Evolutionary conservation across 306 rosid genomes (phyloP).

Genomic region (Lathyrus tuberosus): DNA sequence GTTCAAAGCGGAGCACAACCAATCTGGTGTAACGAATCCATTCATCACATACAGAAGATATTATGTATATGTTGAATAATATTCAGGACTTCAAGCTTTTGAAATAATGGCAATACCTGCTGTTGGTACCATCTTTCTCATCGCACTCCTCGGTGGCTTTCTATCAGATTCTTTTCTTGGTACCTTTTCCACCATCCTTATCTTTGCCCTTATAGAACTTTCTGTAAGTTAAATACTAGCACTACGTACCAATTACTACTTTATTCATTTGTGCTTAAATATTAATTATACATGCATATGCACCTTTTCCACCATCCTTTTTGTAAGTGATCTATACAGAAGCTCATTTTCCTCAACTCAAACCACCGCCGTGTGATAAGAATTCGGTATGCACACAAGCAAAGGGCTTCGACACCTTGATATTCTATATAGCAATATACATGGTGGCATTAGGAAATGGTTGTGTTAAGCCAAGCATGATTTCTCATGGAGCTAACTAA

Average conservation of each 20-base stretch:
- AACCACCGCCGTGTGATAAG: slow-evolving; percentile 74
- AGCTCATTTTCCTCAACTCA: slow-evolving; percentile 85
- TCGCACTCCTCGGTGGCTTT: slow-evolving; percentile 93
- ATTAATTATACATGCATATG: not conserved
- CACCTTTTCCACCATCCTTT: no score
- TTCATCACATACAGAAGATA: no score
- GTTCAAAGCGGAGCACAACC: no score
- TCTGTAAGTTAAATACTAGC: slow-evolving; percentile 55
- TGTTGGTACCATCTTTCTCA: slow-evolving; percentile 87
- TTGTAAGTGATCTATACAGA: slow-evolving; percentile 96
- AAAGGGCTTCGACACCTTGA: slow-evolving; percentile 69
- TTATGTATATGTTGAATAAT: no score
- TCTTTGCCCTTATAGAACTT: slow-evolving; percentile 89
- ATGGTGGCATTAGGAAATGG: slow-evolving; percentile 99
- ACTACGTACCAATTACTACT: no score
- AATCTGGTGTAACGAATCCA: no score
- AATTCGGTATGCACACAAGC: slow-evolving; percentile 67
- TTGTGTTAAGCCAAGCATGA: slow-evolving; percentile 93
- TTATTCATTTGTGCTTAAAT: no score
- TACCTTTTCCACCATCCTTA: slow-evolving; percentile 93
- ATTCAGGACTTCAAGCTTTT: no score
- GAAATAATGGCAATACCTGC: no score
- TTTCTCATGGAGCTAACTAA: slow-evolving; percentile 94
- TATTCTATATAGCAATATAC: slow-evolving; percentile 82
- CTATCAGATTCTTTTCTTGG: slow-evolving; percentile 94